phyloP scores from a whole-genome alignment of 768 basidiomycete genomes.

The Termitomyces sp. region DNA sequence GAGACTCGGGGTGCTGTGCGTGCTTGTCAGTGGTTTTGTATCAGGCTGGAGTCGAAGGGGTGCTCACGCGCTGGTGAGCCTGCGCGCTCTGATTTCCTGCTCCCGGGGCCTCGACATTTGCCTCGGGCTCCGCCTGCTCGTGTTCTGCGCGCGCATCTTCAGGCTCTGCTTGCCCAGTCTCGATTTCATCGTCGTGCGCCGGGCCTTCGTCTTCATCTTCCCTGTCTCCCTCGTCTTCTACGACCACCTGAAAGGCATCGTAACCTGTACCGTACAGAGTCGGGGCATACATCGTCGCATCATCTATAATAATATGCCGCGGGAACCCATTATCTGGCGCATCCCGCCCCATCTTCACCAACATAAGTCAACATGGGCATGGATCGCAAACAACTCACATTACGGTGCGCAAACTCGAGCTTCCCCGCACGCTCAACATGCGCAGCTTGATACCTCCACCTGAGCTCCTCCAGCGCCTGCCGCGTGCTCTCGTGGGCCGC shows the following conservation, averaged over 20 bases:
- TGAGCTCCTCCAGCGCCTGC: background rate
- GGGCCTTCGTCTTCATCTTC: background rate
- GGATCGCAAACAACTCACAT: background rate
- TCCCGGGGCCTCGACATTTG: background rate
- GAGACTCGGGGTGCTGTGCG: too few relatives aligned
- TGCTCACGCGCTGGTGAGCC: background rate
- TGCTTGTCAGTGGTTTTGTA: background rate
- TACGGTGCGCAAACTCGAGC: background rate
- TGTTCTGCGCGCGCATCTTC: background rate
- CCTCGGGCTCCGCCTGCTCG: too few relatives aligned
- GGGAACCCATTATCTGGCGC: background rate
- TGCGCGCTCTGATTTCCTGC: background rate
- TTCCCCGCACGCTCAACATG: background rate
- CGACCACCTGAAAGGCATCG: background rate
- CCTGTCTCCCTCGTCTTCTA: background rate
- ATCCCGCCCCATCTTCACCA: background rate
- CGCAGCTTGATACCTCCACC: background rate
- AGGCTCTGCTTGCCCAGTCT: background rate
- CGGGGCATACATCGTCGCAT: background rate
- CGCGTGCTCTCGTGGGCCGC: background rate
- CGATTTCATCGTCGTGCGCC: background rate
- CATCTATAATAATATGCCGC: background rate
- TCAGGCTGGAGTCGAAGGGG: too few relatives aligned
- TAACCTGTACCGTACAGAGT: background rate
- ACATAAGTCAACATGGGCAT: background rate